phyloP scores from a whole-genome alignment of 148 eudicot genomes.

The Cornus controversa region DNA sequence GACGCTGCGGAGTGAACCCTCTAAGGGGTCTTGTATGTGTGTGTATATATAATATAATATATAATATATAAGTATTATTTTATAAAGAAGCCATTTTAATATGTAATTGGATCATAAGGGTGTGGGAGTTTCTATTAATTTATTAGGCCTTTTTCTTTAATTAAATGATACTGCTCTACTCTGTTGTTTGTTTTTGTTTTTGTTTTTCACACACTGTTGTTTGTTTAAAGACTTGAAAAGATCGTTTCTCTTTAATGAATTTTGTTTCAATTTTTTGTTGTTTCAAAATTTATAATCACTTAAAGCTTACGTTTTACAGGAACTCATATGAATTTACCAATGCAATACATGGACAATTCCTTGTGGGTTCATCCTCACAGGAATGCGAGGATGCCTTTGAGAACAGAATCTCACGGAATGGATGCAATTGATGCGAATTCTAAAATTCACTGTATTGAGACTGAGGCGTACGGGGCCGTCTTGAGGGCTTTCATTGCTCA shows the following conservation, averaged over 20 bases:
- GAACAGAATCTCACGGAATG: neutral
- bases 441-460: neutral
- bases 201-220: no score
- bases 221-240: neutral
- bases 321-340: neutral
- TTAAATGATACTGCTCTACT: neutral
- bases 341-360: neutral
- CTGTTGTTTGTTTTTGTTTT: neutral
- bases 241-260: neutral
- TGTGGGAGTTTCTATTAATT: neutral
- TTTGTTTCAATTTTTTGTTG: neutral
- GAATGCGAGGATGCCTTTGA: neutral
- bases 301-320: neutral
- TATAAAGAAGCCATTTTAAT: neutral
- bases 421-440: neutral
- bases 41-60: neutral
- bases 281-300: neutral
- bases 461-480: neutral
- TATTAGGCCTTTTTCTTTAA: neutral
- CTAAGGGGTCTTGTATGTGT: neutral
- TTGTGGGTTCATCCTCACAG: neutral
- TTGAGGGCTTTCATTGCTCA: constrained; percentile 7
- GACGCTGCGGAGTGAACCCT: no score
- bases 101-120: neutral
- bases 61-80: neutral